Conservation (phyloP, 2,329 filamentous ascomycete genomes). For the Phialophora verrucosa region DNA sequence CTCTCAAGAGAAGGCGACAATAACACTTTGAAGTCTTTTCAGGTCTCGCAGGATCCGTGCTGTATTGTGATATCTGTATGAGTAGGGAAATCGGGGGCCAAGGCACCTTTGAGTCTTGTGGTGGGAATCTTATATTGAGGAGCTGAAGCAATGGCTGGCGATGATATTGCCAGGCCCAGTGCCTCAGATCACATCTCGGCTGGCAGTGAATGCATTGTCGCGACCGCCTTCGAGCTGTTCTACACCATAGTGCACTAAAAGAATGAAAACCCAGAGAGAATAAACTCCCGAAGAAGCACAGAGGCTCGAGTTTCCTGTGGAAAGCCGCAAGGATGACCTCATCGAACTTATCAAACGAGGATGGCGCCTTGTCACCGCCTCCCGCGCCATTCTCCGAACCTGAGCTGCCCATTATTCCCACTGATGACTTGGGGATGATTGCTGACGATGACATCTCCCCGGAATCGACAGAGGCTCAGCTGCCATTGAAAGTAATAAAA, state of each 20-base stretch:
- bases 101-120: too few relatives aligned
- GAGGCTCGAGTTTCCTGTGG: neutral
- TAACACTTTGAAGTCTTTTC: neutral
- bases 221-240: neutral
- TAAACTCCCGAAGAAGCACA: neutral
- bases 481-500: slow-evolving; percentile 5
- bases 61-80: neutral
- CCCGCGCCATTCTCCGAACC: slow-evolving; percentile 18
- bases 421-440: slow-evolving; percentile 34
- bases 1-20: neutral
- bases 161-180: neutral
- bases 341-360: neutral
- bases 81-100: neutral
- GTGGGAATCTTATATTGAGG: neutral
- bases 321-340: slow-evolving; percentile 18
- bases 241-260: neutral
- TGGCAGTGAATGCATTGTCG: neutral
- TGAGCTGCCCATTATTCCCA: slow-evolving; percentile 22
- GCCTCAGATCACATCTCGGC: neutral
- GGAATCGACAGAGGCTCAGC: slow-evolving; percentile 2
- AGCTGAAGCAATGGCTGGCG: neutral
- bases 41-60: neutral
- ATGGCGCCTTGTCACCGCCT: slow-evolving; percentile 3
- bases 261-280: neutral
- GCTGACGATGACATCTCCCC: slow-evolving; percentile 22